Evolutionary conservation across 1,284 basidiomycete genomes (phyloP).

Genomic region (Schizophyllum amplum): DNA sequence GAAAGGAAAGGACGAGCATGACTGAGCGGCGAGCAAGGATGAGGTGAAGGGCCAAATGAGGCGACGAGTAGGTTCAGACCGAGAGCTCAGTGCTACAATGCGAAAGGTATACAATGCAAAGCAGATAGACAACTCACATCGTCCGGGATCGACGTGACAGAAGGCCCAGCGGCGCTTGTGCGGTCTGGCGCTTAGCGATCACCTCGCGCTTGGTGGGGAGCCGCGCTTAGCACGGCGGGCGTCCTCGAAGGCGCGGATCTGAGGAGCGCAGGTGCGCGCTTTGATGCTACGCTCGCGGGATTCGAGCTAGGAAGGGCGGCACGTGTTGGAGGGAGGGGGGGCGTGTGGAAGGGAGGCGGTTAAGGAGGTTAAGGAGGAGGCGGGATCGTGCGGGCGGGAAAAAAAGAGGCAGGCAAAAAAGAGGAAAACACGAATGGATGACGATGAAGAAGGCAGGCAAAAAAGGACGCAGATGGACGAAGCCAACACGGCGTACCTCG

Average conservation of each 20-base stretch:
- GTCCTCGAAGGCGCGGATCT: neutral
- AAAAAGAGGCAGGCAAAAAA: neutral
- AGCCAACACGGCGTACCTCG: neutral
- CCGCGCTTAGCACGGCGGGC: neutral
- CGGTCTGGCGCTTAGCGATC: neutral
- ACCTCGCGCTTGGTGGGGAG: neutral
- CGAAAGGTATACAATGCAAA: too few relatives aligned
- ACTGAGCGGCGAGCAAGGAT: too few relatives aligned
- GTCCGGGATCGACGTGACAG: neutral
- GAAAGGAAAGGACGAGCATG: too few relatives aligned
- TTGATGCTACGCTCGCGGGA: neutral
- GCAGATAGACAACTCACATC: too few relatives aligned
- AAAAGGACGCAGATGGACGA: neutral
- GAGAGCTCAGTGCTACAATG: too few relatives aligned
- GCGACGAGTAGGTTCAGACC: too few relatives aligned
- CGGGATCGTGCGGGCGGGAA: too few relatives aligned
- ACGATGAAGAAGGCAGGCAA: neutral
- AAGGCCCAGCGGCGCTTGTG: neutral
- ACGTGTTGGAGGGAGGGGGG: neutral
- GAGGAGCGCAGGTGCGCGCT: neutral
- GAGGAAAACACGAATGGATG: too few relatives aligned
- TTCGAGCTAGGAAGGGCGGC: neutral
- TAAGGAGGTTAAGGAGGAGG: too few relatives aligned
- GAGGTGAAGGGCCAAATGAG: too few relatives aligned
- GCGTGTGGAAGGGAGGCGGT: too few relatives aligned